A percentile compares a stretch with the other conserved stretches of the same genome.
Evolutionary conservation across 2,329 filamentous ascomycete species (phyloP).

Genomic region (Coniochaeta sp.): DNA sequence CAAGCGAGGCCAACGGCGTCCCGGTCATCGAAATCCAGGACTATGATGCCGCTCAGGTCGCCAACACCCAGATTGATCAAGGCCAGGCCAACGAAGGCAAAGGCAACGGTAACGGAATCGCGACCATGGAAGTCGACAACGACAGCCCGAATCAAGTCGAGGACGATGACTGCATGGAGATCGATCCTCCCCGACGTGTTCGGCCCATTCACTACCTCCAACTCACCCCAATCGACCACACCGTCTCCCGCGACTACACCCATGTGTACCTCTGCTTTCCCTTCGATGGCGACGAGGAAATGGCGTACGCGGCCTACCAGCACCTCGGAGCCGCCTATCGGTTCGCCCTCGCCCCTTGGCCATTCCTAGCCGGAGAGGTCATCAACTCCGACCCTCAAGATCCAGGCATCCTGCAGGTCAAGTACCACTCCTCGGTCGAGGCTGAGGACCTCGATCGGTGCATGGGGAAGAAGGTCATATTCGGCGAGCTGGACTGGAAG

Average conservation of each 20-base stretch:
- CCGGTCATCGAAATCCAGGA: too few relatives aligned
- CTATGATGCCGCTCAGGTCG: too few relatives aligned
- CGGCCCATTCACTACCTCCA: neutral
- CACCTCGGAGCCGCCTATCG: neutral
- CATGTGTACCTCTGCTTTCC: neutral
- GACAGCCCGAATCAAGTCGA: neutral
- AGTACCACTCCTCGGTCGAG: neutral
- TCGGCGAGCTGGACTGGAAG: neutral
- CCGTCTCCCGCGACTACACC: neutral
- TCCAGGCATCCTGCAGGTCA: neutral
- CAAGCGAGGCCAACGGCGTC: too few relatives aligned
- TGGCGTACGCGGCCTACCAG: neutral
- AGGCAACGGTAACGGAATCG: too few relatives aligned
- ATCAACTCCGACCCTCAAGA: neutral
- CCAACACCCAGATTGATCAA: too few relatives aligned
- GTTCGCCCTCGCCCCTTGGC: neutral
- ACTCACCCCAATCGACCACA: neutral
- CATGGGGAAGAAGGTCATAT: too few relatives aligned
- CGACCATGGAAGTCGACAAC: neutral
- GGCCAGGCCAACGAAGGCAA: too few relatives aligned
- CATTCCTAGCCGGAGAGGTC: neutral
- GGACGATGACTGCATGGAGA: neutral
- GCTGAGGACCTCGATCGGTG: neutral
- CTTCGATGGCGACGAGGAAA: neutral
- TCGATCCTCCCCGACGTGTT: too few relatives aligned